A percentile compares a stretch with the other conserved stretches of the same genome.
Evolutionary conservation across 2,329 filamentous ascomycete species (phyloP).

Genomic region (Ophiostoma himal-ulmi): DNA sequence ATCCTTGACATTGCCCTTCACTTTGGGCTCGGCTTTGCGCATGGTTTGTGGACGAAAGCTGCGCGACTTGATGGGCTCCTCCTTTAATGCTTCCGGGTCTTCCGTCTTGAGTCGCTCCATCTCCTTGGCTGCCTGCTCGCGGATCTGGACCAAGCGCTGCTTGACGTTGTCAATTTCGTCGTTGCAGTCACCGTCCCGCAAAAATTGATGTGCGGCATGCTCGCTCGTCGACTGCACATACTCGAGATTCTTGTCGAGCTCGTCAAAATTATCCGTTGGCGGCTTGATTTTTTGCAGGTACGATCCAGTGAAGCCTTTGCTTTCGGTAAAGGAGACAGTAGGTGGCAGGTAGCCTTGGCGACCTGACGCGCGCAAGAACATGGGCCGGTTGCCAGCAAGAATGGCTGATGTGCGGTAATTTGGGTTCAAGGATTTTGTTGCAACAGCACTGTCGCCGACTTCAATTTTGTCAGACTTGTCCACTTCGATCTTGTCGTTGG

Average conservation of each 20-base stretch:
- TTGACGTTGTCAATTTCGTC: slow-evolving; percentile 67
- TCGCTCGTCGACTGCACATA: slow-evolving; percentile 77
- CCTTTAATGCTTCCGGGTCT: slow-evolving; percentile 43
- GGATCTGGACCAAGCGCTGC: slow-evolving; percentile 57
- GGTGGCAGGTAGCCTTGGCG: slow-evolving; percentile 8
- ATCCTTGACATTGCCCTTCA: slow-evolving; percentile 26
- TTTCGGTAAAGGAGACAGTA: neutral
- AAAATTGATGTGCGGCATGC: slow-evolving; percentile 77
- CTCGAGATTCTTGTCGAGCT: slow-evolving; percentile 72
- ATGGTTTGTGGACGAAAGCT: slow-evolving; percentile 50
- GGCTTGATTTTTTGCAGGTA: slow-evolving; percentile 22
- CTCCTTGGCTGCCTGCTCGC: slow-evolving; percentile 55
- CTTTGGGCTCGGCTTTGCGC: slow-evolving; percentile 40
- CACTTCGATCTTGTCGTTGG: neutral
- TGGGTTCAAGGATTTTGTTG: neutral
- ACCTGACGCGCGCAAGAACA: slow-evolving; percentile 28
- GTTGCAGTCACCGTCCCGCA: slow-evolving; percentile 82
- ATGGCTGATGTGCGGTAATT: neutral
- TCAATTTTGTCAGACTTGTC: neutral
- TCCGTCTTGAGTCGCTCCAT: slow-evolving; percentile 51
- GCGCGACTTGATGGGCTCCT: slow-evolving; percentile 40
- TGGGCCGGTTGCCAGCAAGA: slow-evolving; percentile 26
- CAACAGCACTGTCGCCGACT: neutral
- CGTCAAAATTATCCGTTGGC: slow-evolving; percentile 56
- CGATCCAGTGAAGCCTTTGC: neutral